These are phyloP conservation scores for Aureobasidium vineae DNA, from an alignment of 2,329 filamentous ascomycete genomes.

Conservation along the genomic window DNA sequence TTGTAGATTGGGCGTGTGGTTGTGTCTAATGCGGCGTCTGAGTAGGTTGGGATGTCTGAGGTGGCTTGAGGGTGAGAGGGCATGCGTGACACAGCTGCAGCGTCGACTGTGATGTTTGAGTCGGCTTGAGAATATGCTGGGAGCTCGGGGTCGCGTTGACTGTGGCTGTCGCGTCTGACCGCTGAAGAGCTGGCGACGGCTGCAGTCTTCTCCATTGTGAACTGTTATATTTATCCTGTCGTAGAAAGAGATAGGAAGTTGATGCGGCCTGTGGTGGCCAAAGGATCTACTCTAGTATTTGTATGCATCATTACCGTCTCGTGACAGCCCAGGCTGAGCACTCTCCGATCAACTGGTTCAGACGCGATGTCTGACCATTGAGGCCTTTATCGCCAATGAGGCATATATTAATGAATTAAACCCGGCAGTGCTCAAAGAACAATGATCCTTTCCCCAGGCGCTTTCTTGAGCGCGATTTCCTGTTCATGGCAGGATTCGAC, in stretches of 20 bases:
- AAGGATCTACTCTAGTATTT: neutral
- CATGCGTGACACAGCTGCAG: neutral
- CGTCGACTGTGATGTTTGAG: neutral
- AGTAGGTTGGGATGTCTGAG: conserved; percentile 1
- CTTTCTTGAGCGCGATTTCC: no score
- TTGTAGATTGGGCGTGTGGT: neutral
- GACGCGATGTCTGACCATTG: neutral
- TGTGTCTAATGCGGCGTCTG: neutral
- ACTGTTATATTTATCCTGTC: neutral
- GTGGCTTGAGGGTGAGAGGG: neutral
- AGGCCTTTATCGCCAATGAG: neutral
- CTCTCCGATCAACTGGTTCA: neutral
- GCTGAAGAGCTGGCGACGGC: neutral
- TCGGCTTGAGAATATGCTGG: neutral
- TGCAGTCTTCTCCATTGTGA: neutral
- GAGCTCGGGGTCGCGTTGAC: neutral
- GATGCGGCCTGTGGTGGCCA: neutral
- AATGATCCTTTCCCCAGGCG: no score
- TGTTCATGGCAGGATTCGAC: no score
- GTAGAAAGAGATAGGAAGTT: neutral
- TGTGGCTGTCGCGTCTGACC: neutral
- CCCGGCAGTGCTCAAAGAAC: no score
- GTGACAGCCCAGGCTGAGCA: neutral
- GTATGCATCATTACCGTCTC: conserved; percentile 9
- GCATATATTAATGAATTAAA: neutral